Conservation (phyloP, 169 alveolate species). For the Plasmodium chabaudi region DNA sequence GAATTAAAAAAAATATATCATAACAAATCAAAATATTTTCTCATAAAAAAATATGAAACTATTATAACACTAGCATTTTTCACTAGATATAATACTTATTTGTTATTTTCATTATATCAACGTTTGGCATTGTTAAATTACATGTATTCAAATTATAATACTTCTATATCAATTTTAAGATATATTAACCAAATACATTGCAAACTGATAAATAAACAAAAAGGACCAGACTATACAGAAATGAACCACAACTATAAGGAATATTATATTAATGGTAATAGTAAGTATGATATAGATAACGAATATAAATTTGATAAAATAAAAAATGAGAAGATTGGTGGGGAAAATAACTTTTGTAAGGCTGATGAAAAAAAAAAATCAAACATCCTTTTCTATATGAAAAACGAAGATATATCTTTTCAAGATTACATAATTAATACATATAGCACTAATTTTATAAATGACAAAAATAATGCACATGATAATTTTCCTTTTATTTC, state of each 20-base stretch:
- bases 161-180: constrained; percentile 40
- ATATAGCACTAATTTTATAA: constrained; percentile 67
- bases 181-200: constrained; percentile 68
- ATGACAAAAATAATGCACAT: constrained; percentile 30
- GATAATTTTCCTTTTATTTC: neutral
- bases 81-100: constrained; percentile 57
- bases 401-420: constrained; percentile 63
- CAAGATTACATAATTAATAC: constrained; percentile 67
- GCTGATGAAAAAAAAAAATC: neutral
- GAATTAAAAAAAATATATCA: constrained; percentile 60
- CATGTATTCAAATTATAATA: constrained; percentile 43
- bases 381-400: constrained; percentile 49
- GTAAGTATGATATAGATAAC: neutral
- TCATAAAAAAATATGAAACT: constrained; percentile 68
- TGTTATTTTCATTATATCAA: constrained; percentile 64
- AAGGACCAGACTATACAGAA: neutral
- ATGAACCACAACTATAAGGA: neutral
- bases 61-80: constrained; percentile 58
- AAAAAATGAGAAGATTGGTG: neutral
- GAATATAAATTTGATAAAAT: neutral
- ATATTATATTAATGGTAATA: neutral
- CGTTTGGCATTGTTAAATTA: constrained; percentile 58
- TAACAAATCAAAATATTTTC: constrained; percentile 65
- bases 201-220: constrained; percentile 38
- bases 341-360: neutral